Percentiles rank a stretch among this genome's conserved stretches.
phyloP scores from a whole-genome alignment of 305 asterid genomes.

The Fraxinus xanthoxyloides region DNA sequence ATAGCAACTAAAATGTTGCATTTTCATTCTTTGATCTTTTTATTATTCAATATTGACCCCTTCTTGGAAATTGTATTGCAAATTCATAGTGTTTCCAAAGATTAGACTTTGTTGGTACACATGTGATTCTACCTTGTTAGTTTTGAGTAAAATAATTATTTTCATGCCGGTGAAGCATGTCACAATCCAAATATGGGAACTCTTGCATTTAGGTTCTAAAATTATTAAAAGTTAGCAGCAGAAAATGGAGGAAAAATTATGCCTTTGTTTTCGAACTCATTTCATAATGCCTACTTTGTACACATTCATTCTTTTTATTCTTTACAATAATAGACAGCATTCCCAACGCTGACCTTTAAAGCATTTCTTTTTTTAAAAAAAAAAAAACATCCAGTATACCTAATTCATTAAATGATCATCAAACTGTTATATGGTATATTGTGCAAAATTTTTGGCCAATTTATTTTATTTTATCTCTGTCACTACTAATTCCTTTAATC shows the following conservation, averaged over 20 bases:
- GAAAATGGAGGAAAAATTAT: neutral
- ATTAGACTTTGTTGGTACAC: neutral
- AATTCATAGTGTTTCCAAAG: neutral
- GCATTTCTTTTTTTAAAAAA: neutral
- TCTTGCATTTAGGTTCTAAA: neutral
- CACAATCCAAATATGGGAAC: neutral
- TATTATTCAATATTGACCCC: neutral
- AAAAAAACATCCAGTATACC: neutral
- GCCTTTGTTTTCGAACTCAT: neutral
- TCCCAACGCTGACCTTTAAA: neutral
- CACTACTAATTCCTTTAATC: conserved; percentile 18
- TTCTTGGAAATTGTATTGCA: neutral
- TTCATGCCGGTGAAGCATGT: neutral
- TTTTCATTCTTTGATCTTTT: conserved; percentile 5
- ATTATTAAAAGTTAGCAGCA: neutral
- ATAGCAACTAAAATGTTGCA: neutral
- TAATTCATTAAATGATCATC: neutral
- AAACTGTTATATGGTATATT: neutral
- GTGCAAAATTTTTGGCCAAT: neutral
- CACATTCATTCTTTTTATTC: neutral
- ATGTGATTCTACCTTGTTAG: neutral
- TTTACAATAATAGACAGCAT: neutral
- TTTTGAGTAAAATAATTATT: neutral
- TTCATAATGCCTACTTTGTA: neutral
- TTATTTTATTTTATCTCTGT: conserved; percentile 4